Conservation (phyloP, 78 protist species). For the Dictyostelium firmibasis region DNA sequence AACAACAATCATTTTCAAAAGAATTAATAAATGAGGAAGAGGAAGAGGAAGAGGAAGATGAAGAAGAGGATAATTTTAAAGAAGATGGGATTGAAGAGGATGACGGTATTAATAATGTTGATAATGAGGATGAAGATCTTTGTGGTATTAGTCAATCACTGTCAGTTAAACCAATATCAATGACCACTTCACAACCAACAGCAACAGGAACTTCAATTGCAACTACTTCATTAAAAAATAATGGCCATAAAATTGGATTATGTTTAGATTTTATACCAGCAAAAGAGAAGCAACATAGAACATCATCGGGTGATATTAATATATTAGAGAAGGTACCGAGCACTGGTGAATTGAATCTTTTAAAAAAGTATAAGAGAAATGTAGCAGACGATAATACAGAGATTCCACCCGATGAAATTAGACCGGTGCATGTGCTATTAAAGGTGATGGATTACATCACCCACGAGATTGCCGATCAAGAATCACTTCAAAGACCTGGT, state of each 20-base stretch:
- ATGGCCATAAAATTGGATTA: conserved; percentile 39
- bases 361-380: conserved; percentile 58
- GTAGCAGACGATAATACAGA: conserved; percentile 46
- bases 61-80: neutral
- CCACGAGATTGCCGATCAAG: conserved; percentile 3
- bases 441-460: conserved; percentile 58
- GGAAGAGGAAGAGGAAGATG: too few relatives aligned
- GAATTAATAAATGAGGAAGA: too few relatives aligned
- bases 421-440: conserved; percentile 39
- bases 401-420: conserved; percentile 73
- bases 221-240: neutral
- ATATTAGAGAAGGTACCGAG: neutral
- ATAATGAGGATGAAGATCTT: neutral
- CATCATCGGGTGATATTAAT: conserved; percentile 36
- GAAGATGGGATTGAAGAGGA: neutral
- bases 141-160: neutral
- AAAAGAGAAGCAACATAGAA: conserved; percentile 21
- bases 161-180: neutral
- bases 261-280: conserved; percentile 65
- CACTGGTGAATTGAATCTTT: neutral
- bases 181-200: conserved; percentile 7
- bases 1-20: neutral
- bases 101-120: neutral
- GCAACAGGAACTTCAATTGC: neutral
- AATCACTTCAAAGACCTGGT: neutral